Base-by-base conservation (phyloP, 75 land plant species). In the Larix kaempferi region DNA sequence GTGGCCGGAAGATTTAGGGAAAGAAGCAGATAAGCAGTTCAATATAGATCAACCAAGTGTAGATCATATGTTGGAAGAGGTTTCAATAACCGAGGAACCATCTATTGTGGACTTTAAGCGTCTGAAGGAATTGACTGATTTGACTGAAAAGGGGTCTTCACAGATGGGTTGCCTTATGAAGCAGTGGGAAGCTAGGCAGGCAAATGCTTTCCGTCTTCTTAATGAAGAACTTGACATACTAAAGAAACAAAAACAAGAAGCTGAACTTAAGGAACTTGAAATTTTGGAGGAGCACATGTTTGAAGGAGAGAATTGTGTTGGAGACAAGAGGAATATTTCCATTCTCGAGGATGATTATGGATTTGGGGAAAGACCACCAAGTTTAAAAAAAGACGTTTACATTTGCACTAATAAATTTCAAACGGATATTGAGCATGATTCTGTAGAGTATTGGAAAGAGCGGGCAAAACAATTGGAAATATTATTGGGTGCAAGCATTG, bases 131-230 rank as follows among this genome's bases (percentile, higher is more conserved):
- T 82, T 93, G 2, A 83, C 93, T 2, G 75, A 82, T 71, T 87
- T 83, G 59, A 93, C 84, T 72, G 91, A 89, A 56, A 87, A 84
- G 69, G 97, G 97, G 21, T 85, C 86, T 21, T 80, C 80, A 12
- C 97, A 94, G 65, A 59, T 92, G 74, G 74, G 88, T 4, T 86
- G 83, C 71, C 85, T 94, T 49, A 91, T 85, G 16, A 90, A 84
- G 33, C 82, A 88, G 2, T 94, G 88, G 85, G 92, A 94, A 56
- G 82, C 77, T 64, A 88, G 80, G 77, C 94, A 94, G 67, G 89
- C 83, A 11, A 92, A 90, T 86, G 97, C 91, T 44, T 90, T 87
- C 27, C 86, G 86, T 35, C 92, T 94, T 59, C 88, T 94, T 21
- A 88, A 78, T 39, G 92, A 94, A 78, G 89, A 92, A 78, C 80